These are phyloP conservation scores for Trichoderma gamsii DNA, from an alignment of 495 filamentous ascomycete genomes.

Conservation along the genomic window DNA sequence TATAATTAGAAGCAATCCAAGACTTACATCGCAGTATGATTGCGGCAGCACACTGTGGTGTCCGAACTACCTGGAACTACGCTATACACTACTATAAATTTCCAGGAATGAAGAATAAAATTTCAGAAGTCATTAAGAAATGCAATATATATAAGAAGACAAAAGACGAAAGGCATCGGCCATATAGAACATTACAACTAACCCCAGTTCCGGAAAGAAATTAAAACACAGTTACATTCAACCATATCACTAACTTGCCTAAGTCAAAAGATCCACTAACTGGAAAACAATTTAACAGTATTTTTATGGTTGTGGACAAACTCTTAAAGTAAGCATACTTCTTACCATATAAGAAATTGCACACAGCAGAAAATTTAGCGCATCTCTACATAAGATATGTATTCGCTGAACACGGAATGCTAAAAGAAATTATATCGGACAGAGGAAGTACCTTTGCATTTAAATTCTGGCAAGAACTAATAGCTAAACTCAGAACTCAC, in stretches of 20 bases:
- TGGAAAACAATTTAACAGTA: conserved; percentile 15
- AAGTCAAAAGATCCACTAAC: not conserved
- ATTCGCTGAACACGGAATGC: conserved; percentile 18
- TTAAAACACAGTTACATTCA: too few relatives aligned
- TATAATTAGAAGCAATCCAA: conserved; percentile 27
- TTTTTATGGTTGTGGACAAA: conserved; percentile 25
- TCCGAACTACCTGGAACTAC: conserved; percentile 27
- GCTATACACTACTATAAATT: conserved; percentile 21
- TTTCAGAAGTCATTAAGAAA: not conserved
- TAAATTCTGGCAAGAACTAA: not conserved
- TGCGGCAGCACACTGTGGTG: conserved; percentile 16
- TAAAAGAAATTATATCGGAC: conserved; percentile 22
- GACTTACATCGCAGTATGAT: conserved; percentile 26
- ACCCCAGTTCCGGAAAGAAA: too few relatives aligned
- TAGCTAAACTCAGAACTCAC: conserved; percentile 9
- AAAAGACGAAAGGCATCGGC: not conserved
- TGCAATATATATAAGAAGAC: not conserved
- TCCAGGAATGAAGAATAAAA: not conserved
- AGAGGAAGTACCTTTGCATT: conserved; percentile 16
- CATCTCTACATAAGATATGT: conserved; percentile 14
- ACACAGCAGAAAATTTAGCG: not conserved
- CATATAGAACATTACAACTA: not conserved
- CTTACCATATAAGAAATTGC: not conserved
- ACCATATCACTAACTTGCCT: too few relatives aligned
- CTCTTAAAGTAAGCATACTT: not conserved